Base-by-base conservation (phyloP, 2,329 filamentous ascomycete genomes). In the Grosmannia clavigera region DNA sequence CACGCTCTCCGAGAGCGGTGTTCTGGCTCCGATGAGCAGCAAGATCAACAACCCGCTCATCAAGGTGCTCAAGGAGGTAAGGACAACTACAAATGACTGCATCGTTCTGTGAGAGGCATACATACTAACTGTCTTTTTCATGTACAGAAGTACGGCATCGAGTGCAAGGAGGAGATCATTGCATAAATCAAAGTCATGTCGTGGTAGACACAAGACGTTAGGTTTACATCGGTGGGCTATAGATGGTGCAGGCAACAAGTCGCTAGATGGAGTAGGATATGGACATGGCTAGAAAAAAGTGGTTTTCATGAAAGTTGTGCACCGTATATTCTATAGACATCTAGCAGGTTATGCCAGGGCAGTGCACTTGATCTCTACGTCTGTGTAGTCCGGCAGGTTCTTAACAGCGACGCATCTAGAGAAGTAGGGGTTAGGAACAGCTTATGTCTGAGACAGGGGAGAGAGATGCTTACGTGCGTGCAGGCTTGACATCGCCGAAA, bases 351-450 rank as follows among this genome's bases (percentile, higher is more conserved):
- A 48, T 33, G 25, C 55, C 27, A 43, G 38, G 31, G 90, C 90
- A 76, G 92, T 87, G 70, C 84, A 88, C 79, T 95, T 90, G 70
- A 95, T 92, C 79, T 95, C 90, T 25, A 95, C 86, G 61, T 90
- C 85, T 46, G 90, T 90, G 59, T 85, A 84, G 79, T 92, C 90
- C 61, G 90, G 90, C 64, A 95, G 80, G 67, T 88, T 83, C 79
- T 92, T 91, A 14, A 40, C 38, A 14, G 38, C 12, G 14, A 40
- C 38, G 38, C 38, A 40, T 40, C 38, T 40, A 9, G 38, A 6
- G 38, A 14, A 14, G 16, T 16, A 14, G 6, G 3, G 14, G 38
- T 40, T 40, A 40, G 38, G 38, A 40, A 16, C 38, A 40, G 38
- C 38, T 40, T 40, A 2, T 40, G 38, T 14, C 38, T 10, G 14